Evolutionary conservation across 805 yeast species (phyloP).

Genomic region (Saturnispora hagleri): DNA sequence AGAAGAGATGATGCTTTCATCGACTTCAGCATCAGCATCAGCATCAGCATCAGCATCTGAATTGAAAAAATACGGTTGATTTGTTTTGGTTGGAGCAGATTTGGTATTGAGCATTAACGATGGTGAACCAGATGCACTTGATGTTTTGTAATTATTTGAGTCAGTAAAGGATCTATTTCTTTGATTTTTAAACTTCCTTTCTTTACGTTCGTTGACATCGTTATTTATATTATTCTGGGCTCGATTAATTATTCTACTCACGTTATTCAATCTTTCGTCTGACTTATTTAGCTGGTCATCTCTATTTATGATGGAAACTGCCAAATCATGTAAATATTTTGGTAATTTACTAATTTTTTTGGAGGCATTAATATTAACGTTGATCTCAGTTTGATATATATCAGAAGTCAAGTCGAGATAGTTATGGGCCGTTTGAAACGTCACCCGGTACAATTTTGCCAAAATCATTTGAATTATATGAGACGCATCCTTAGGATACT

Average conservation of each 20-base stretch:
- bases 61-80: conserved; percentile 9
- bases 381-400: conserved; percentile 65
- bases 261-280: background rate
- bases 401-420: conserved; percentile 81
- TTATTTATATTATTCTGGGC: background rate
- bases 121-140: conserved; percentile 1
- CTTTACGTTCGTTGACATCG: background rate
- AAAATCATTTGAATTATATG: conserved; percentile 91
- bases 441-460: conserved; percentile 79
- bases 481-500: conserved; percentile 82
- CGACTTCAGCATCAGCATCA: conserved; percentile 16
- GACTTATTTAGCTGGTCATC: background rate
- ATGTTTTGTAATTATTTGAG: background rate
- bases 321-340: conserved; percentile 43
- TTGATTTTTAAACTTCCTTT: background rate
- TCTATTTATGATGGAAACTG: background rate
- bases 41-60: background rate
- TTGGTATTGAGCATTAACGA: background rate
- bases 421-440: conserved; percentile 81
- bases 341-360: conserved; percentile 43
- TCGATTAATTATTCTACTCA: background rate
- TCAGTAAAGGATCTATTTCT: background rate
- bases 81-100: background rate
- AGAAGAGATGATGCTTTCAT: conserved; percentile 15
- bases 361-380: conserved; percentile 41